Evolutionary conservation across 2,329 filamentous ascomycete genomes (phyloP).

Genomic region (Sporothrix protearum): DNA sequence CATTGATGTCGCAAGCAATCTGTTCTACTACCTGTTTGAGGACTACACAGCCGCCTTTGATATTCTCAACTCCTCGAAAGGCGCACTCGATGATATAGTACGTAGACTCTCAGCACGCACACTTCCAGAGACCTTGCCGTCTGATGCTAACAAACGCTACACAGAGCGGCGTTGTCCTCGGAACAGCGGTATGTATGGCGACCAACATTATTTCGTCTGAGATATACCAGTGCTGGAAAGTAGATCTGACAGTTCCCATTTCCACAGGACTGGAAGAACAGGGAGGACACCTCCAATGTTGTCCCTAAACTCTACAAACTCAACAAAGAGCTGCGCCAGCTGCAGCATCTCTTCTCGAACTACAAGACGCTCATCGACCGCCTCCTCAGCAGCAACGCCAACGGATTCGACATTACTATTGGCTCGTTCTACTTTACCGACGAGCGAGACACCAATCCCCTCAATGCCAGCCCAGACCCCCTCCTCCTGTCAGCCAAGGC

Average conservation of each 20-base stretch:
- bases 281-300: constrained; percentile 48
- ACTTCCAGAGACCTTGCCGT: background rate
- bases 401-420: background rate
- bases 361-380: constrained; percentile 59
- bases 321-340: constrained; percentile 57
- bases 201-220: background rate
- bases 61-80: constrained; percentile 47
- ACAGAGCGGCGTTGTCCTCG: constrained; percentile 38
- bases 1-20: constrained; percentile 53
- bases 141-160: constrained; percentile 17
- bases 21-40: constrained; percentile 66
- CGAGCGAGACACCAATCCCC: background rate
- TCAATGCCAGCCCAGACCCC: background rate
- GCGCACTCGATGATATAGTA: constrained; percentile 49
- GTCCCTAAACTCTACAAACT: constrained; percentile 56
- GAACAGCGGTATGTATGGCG: constrained; percentile 32
- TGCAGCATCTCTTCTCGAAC: constrained; percentile 58
- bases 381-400: constrained; percentile 46
- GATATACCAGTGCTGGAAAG: background rate
- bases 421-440: background rate
- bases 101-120: constrained; percentile 24
- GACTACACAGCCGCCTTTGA: constrained; percentile 60
- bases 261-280: constrained; percentile 30
- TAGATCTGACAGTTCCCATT: background rate
- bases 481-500: constrained; percentile 43